Evolutionary conservation across 1,284 basidiomycete species (phyloP), one percentile per base, ranked within the genome.

Genomic region (Cryptococcus sp.): DNA sequence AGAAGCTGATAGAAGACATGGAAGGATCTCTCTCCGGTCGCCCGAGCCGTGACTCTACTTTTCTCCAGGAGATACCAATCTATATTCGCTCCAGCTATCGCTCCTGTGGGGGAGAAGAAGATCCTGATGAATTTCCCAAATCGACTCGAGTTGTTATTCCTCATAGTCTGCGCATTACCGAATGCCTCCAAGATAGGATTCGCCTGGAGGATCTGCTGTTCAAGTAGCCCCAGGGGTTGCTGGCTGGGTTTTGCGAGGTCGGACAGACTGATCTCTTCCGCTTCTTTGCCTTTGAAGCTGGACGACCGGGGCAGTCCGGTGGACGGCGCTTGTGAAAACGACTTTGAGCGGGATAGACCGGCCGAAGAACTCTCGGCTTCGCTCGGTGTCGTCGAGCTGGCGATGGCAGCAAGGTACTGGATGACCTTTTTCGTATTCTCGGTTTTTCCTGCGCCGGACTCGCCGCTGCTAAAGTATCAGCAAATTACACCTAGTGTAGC

Each of bases 381-480:
- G 81, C 86, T 16, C 82, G 83, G 7, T 83, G 83, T 55, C 83
- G 86, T 35, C 79, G 85, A 80, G 1, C 83, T 88, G 3, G 96
- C 96, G 66, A 98, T 97, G 11, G 96, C 93, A 0, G 96, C 95
- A 38, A 99, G 87, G 78, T 99, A 99, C 77, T 99, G 96, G 59
- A 99, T 99, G 71, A 99, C 95, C 75, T 98, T 98, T 84, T 99
- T 99, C 16, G 96, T 99, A 80, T 95, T 99, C 77, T 99, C 96
- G 1, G 96, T 99, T 83, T 99, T 99, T 47, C 96, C 96, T 1
- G 96, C 96, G 45, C 96, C 96, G 3, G 96, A 99, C 82, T 99
- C 96, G 56, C 96, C 96, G 4, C 92, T 95, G 70, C 15, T 52
- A 20, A 20, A 31, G 5, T 23, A 53, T 61, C 31, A 70, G 61